Evolutionary conservation across 2,329 filamentous ascomycete genomes (phyloP), one percentile per base, ranked within the genome.

Genomic region (Ascomycota sp.): DNA sequence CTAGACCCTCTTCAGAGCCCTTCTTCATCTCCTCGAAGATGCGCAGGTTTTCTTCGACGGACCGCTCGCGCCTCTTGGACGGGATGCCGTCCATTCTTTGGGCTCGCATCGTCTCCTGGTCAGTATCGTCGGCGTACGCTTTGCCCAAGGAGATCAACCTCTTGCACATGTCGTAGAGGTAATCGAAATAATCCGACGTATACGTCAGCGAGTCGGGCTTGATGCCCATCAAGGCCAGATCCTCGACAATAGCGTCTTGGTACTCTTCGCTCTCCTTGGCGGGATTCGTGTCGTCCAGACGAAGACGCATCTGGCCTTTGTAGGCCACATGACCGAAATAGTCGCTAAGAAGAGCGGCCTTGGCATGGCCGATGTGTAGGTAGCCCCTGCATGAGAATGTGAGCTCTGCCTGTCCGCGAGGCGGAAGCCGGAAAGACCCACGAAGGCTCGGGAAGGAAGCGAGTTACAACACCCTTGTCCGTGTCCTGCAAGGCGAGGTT

Each of bases 241-340:
- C 89, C 57, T 93, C 77, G 24, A 93, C 63, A 37, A 98, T 98
- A 5, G 83, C 69, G 54, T 95, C 83, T 50, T 95, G 76, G 51
- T 76, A 98, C 57, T 95, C 89, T 50, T 86, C 74, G 61, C 92
- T 94, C 63, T 98, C 89, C 53, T 95, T 95, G 35, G 78, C 75
- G 7, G 89, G 89, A 56, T 98, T 98, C 33, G 89, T 98, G 48
- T 98, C 89, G 49, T 98, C 89, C 46, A 98, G 89, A 35, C 89
- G 79, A 29, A 95, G 69, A 35, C 91, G 73, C 43, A 98, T 64
- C 44, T 77, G 91, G 44, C 89, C 89, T 35, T 86, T 75, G 62
- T 92, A 92, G 42, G 82, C 79, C 50, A 83, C 76, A 53, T 94
- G 83, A 27, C 83, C 86, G 43, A 95, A 95, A 63, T 92, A 95